Percentiles rank a stretch among this genome's conserved stretches.
These are phyloP conservation scores for Calonectria montana DNA, from an alignment of 2,329 filamentous ascomycete species.

Conservation along the genomic window DNA sequence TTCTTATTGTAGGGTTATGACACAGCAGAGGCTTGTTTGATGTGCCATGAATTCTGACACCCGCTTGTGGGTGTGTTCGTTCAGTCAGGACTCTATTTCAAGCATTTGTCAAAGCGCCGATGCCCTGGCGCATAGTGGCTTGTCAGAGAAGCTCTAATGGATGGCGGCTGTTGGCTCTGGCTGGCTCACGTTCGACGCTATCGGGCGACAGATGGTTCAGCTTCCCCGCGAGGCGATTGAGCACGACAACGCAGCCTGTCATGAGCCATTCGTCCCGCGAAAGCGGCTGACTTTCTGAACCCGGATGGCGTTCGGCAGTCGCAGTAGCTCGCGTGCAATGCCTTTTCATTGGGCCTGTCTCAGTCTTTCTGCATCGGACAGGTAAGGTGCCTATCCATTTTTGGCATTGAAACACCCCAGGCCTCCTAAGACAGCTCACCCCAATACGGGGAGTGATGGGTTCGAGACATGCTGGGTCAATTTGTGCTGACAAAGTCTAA, in stretches of 20 bases:
- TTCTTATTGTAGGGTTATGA: not conserved
- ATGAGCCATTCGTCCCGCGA: not conserved
- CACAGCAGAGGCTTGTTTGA: not conserved
- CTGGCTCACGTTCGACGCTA: slow-evolving; percentile 10
- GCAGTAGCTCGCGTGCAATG: not conserved
- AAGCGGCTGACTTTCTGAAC: slow-evolving; percentile 16
- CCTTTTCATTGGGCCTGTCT: slow-evolving; percentile 8
- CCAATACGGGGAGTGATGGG: not conserved
- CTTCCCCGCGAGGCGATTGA: slow-evolving; percentile 1
- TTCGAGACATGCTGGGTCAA: not conserved
- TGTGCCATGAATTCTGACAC: not conserved
- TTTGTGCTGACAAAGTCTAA: not conserved
- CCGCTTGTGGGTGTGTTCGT: not conserved
- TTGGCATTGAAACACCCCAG: slow-evolving; percentile 12
- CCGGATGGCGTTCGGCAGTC: slow-evolving; percentile 19
- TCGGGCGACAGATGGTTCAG: slow-evolving; percentile 9
- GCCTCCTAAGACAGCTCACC: slow-evolving; percentile 11
- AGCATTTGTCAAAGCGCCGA: slow-evolving; percentile 9
- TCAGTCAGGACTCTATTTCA: slow-evolving; percentile 14
- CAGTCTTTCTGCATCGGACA: slow-evolving; percentile 12
- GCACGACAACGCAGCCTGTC: slow-evolving; percentile 5
- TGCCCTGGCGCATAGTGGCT: not conserved
- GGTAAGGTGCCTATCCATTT: slow-evolving; percentile 22
- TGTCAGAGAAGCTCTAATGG: slow-evolving; percentile 4
- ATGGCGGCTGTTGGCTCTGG: not conserved